phyloP scores from a whole-genome alignment of 2,329 filamentous ascomycete genomes.

The Monosporascus ibericus region DNA sequence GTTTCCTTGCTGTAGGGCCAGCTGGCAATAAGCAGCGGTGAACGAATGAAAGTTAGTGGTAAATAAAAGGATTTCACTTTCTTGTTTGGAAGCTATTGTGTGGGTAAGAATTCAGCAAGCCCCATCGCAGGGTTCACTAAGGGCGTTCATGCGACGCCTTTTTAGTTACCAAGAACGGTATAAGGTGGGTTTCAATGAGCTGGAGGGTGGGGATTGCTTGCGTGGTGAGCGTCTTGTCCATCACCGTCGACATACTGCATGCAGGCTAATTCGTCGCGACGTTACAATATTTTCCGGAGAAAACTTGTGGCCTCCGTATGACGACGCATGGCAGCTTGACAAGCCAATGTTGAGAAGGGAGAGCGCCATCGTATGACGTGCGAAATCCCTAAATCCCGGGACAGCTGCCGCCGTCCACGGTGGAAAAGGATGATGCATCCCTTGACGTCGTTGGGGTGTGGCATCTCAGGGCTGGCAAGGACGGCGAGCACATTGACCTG shows the following conservation, averaged over 20 bases:
- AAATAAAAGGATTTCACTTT: not conserved
- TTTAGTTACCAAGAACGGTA: not conserved
- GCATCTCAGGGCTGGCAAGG: not conserved
- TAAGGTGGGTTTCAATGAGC: not conserved
- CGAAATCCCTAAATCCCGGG: no score
- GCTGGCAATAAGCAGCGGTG: not conserved
- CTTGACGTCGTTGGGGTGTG: not conserved
- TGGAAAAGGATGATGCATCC: not conserved
- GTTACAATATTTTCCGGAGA: no score
- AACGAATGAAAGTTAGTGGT: not conserved
- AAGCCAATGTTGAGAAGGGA: no score
- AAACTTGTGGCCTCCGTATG: no score
- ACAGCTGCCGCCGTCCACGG: no score
- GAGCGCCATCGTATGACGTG: no score
- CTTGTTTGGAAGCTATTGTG: not conserved
- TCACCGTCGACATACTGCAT: no score
- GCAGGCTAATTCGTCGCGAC: no score
- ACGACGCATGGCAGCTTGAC: no score
- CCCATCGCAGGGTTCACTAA: not conserved
- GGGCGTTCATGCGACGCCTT: not conserved
- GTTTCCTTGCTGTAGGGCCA: not conserved
- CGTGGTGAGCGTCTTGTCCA: no score
- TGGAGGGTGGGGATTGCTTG: not conserved
- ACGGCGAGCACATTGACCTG: not conserved
- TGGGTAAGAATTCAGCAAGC: not conserved